Percentiles rank a stretch among this genome's conserved stretches.
phyloP scores from a whole-genome alignment of 208 protist genomes.

The Leishmania lainsoni region DNA sequence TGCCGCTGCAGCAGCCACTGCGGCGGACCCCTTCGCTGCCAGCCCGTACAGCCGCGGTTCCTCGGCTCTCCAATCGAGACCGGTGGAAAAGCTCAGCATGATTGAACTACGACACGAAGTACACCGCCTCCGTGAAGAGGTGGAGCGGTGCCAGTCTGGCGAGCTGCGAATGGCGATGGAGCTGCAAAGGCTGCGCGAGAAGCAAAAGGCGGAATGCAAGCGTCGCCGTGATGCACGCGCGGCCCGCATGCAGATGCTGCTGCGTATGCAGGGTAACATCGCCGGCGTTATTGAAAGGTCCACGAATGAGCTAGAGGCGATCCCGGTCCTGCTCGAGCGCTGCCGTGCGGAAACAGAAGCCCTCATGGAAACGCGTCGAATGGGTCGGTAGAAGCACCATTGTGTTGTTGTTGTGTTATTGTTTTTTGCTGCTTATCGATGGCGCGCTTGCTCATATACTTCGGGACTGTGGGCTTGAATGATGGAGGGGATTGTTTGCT shows the following conservation, averaged over 20 bases:
- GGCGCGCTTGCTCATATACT: too few species aligned
- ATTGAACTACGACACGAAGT: constrained; percentile 46
- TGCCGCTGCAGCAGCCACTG: not conserved
- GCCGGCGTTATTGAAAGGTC: constrained; percentile 31
- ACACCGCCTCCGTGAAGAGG: constrained; percentile 30
- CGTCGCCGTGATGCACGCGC: constrained; percentile 37
- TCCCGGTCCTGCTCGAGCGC: constrained; percentile 23
- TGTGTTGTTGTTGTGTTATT: too few species aligned
- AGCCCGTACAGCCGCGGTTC: constrained; percentile 11
- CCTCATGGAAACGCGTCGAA: constrained; percentile 7
- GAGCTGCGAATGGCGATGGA: constrained; percentile 51
- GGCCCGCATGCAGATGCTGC: constrained; percentile 42
- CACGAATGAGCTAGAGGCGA: constrained; percentile 19
- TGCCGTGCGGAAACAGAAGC: constrained; percentile 17
- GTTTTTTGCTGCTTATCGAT: not conserved
- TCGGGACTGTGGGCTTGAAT: not conserved
- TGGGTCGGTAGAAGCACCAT: not conserved
- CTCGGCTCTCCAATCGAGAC: constrained; percentile 18
- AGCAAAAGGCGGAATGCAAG: constrained; percentile 46
- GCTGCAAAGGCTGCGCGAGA: constrained; percentile 35
- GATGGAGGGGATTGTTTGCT: not conserved
- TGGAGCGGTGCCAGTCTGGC: constrained; percentile 38
- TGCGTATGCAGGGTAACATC: constrained; percentile 45
- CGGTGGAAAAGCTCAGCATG: constrained; percentile 31
- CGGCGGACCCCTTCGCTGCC: not conserved